Conservation (phyloP, 176 grass and related monocot genomes). For the Triticum turgidum region DNA sequence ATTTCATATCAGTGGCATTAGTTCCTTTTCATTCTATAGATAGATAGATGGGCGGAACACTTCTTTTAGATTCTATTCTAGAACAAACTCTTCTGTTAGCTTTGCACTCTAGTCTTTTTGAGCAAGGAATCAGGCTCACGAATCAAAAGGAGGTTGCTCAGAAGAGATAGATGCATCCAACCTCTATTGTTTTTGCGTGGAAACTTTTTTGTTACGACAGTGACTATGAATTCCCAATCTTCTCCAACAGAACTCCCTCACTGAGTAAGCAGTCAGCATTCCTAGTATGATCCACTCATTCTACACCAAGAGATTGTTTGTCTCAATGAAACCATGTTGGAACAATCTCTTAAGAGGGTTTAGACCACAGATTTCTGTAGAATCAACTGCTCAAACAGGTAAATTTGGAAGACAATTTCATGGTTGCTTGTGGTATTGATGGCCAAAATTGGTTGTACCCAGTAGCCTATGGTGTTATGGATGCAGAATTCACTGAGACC, state of each 20-base stretch:
- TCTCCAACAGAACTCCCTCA: background rate
- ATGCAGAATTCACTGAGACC: background rate
- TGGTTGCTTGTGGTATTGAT: background rate
- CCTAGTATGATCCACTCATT: background rate
- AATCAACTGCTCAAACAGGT: background rate
- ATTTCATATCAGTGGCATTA: background rate
- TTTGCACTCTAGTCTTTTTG: background rate
- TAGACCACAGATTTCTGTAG: background rate
- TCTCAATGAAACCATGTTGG: background rate
- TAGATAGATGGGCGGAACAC: background rate
- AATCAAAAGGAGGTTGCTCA: background rate
- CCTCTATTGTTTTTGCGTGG: background rate
- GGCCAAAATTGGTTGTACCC: background rate
- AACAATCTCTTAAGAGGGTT: background rate
- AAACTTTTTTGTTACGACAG: background rate
- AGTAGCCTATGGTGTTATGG: background rate
- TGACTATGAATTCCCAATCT: background rate
- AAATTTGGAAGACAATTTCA: background rate
- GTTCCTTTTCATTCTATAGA: background rate
- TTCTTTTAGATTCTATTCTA: slow-evolving; percentile 13
- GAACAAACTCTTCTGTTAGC: background rate
- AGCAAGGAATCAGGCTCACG: background rate
- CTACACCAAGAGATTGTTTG: background rate
- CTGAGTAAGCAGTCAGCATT: background rate
- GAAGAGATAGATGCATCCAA: background rate